Evolutionary conservation across 2,329 filamentous ascomycete species (phyloP).

Genomic region (Davidsoniella eucalypti): DNA sequence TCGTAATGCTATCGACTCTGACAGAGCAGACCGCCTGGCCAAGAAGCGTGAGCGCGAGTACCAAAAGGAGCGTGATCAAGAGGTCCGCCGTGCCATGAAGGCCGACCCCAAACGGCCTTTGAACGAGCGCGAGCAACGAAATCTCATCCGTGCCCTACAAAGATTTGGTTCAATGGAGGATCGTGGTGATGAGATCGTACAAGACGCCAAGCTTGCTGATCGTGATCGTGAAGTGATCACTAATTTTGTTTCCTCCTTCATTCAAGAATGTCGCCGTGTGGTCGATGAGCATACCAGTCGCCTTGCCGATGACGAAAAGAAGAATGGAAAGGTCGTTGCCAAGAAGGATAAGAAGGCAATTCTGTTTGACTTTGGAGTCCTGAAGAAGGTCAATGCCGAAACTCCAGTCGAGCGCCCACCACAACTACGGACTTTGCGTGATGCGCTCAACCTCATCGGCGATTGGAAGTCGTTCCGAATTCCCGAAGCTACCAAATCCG

Average conservation of each 20-base stretch:
- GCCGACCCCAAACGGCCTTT: slow-evolving; percentile 79
- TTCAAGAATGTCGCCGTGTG: slow-evolving; percentile 38
- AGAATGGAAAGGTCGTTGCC: slow-evolving; percentile 63
- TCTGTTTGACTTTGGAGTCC: slow-evolving; percentile 80
- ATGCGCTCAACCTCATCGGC: slow-evolving; percentile 47
- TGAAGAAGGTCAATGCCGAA: slow-evolving; percentile 91
- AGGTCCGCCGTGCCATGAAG: slow-evolving; percentile 56
- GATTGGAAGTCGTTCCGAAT: slow-evolving; percentile 74
- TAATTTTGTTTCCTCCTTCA: slow-evolving; percentile 59
- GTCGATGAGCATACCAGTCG: slow-evolving; percentile 52
- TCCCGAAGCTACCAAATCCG: slow-evolving; percentile 78
- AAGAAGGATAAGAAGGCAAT: slow-evolving; percentile 98
- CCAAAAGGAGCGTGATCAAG: slow-evolving; percentile 55
- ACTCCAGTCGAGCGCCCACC: slow-evolving; percentile 82
- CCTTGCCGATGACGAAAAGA: slow-evolving; percentile 67
- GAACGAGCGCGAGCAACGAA: slow-evolving; percentile 81
- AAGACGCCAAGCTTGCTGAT: slow-evolving; percentile 68
- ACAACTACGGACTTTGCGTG: slow-evolving; percentile 70
- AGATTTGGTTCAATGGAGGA: slow-evolving; percentile 84
- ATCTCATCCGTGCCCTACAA: slow-evolving; percentile 79
- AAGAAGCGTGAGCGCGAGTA: slow-evolving; percentile 51
- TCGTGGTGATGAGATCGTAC: slow-evolving; percentile 69
- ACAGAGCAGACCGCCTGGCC: slow-evolving; percentile 43
- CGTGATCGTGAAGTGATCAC: slow-evolving; percentile 70
- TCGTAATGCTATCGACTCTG: slow-evolving; percentile 38